phyloP scores from a whole-genome alignment of 352 stramenopile genomes.

The Phytopythium ostracodes region DNA sequence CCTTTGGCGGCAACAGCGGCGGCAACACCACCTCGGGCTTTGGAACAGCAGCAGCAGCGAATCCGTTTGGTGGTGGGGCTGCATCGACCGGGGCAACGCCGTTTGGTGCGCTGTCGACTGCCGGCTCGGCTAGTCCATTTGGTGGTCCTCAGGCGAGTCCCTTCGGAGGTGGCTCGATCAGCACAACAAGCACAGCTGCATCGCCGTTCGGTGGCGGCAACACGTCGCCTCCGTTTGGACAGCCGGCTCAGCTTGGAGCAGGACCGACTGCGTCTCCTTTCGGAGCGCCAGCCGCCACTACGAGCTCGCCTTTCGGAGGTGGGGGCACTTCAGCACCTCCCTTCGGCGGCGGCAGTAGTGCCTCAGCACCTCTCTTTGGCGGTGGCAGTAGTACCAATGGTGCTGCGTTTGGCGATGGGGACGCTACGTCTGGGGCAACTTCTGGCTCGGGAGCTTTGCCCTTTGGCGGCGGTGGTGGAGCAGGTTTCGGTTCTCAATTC shows the following conservation, averaged over 20 bases:
- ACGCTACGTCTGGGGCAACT: too few species aligned
- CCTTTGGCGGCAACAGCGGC: constrained; percentile 13
- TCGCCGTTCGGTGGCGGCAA: constrained; percentile 31
- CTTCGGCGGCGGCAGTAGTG: constrained; percentile 17
- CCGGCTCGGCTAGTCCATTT: constrained; percentile 16
- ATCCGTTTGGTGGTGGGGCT: constrained; percentile 24
- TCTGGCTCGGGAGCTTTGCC: not conserved
- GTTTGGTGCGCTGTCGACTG: constrained; percentile 4
- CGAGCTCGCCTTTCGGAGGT: constrained; percentile 21
- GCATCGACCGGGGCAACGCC: constrained; percentile 8
- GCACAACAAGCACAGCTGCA: not conserved
- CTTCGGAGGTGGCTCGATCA: constrained; percentile 1
- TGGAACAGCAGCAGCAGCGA: constrained; percentile 20
- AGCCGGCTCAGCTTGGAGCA: constrained; percentile 17
- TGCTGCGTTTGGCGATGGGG: not conserved
- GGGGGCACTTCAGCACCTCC: constrained; percentile 12
- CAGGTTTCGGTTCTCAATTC: constrained; percentile 2
- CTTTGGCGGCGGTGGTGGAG: not conserved
- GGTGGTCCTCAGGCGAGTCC: constrained; percentile 9
- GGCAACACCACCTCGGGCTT: constrained; percentile 10
- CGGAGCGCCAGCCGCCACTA: constrained; percentile 9
- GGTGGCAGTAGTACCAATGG: too few species aligned
- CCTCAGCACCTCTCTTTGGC: too few species aligned
- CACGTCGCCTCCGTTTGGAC: constrained; percentile 22
- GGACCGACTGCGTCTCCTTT: constrained; percentile 13